Evolutionary conservation across 805 yeast species (phyloP).

Genomic region (Suhomyces prunicola): DNA sequence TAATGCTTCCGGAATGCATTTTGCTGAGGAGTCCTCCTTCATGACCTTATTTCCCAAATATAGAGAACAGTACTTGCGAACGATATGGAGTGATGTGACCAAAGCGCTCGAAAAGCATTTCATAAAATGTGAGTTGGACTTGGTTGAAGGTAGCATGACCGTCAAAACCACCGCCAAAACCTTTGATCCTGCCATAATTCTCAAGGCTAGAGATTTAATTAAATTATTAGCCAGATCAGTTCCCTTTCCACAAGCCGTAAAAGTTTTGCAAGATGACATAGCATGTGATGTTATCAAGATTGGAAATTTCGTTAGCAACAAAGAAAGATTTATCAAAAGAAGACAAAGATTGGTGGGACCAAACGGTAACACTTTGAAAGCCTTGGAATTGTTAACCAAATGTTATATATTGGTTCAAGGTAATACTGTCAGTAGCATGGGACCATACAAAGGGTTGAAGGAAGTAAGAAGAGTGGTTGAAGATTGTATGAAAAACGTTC

Average conservation of each 20-base stretch:
- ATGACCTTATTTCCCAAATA: constrained; percentile 95
- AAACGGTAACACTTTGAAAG: constrained; percentile 93
- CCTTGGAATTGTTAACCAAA: constrained; percentile 89
- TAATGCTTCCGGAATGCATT: constrained; percentile 79
- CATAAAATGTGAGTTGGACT: constrained; percentile 78
- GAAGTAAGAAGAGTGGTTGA: constrained; percentile 91
- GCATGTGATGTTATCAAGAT: constrained; percentile 97
- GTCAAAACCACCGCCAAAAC: constrained; percentile 95
- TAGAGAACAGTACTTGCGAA: constrained; percentile 84
- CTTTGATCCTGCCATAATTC: constrained; percentile 87
- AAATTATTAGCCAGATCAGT: constrained; percentile 93
- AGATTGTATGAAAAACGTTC: constrained; percentile 95
- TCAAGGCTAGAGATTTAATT: constrained; percentile 92
- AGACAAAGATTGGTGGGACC: constrained; percentile 97
- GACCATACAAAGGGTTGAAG: constrained; percentile 89
- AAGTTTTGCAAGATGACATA: constrained; percentile 83
- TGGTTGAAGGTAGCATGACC: constrained; percentile 97
- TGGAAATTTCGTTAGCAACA: constrained; percentile 82
- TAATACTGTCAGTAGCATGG: constrained; percentile 95
- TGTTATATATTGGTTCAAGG: constrained; percentile 97
- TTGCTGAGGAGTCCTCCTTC: constrained; percentile 93
- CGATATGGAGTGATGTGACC: constrained; percentile 93
- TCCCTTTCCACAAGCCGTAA: constrained; percentile 94
- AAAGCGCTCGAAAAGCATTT: constrained; percentile 68
- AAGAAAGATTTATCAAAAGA: constrained; percentile 91